Percentiles rank a stretch among this genome's conserved stretches.
phyloP scores from a whole-genome alignment of 768 basidiomycete species.

The Leccinum obscurum region DNA sequence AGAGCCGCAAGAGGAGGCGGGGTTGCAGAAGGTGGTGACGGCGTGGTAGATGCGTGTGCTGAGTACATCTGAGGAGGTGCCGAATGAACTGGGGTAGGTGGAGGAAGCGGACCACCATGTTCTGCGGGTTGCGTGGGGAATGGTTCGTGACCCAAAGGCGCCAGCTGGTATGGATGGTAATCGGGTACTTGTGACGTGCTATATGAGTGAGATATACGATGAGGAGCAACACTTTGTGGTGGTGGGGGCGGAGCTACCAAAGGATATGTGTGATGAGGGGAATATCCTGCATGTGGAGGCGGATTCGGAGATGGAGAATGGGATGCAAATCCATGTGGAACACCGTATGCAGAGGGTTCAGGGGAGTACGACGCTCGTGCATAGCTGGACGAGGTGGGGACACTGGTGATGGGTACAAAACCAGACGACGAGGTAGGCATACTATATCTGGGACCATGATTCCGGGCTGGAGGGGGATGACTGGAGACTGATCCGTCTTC shows the following conservation, averaged over 20 bases:
- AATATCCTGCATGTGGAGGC: constrained; percentile 17
- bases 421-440: constrained; percentile 67
- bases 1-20: constrained; percentile 6
- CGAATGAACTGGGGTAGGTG: constrained; percentile 25
- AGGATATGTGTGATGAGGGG: constrained; percentile 19
- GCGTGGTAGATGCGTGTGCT: constrained; percentile 15
- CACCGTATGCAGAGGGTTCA: constrained; percentile 30
- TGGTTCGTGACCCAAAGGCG: constrained; percentile 22
- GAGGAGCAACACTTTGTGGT: constrained; percentile 16
- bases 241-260: constrained; percentile 3
- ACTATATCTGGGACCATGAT: constrained; percentile 63
- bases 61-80: constrained; percentile 29
- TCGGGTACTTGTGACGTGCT: constrained; percentile 28
- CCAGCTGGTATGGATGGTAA: constrained; percentile 26
- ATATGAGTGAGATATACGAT: constrained; percentile 30
- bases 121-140: constrained; percentile 31
- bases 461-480: constrained; percentile 36
- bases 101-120: constrained; percentile 18
- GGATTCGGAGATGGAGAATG: constrained; percentile 25
- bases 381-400: constrained; percentile 39
- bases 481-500: constrained; percentile 37
- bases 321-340: constrained; percentile 45
- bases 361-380: constrained; percentile 36
- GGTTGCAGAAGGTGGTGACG: constrained; percentile 29
- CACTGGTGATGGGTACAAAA: constrained; percentile 54